Base-by-base conservation (phyloP, 73 alveolate species). In the Effrenium voratum region DNA sequence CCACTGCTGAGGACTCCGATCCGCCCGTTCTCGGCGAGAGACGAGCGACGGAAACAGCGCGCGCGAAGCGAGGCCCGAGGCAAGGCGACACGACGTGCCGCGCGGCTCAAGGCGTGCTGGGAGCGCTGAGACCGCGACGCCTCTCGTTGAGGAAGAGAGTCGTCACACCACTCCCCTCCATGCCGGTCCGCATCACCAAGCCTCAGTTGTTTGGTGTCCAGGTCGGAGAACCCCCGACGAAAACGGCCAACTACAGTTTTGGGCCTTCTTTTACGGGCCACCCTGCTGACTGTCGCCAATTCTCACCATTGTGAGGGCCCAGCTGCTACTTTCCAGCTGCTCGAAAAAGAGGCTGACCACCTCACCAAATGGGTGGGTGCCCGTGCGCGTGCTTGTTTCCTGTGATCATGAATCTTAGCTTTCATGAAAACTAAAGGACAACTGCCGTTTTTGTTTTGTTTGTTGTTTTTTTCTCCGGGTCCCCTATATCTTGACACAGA, bases 271-370 rank as follows among this genome's bases (percentile, higher is more conserved):
- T n/a, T n/a, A n/a, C n/a, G n/a, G n/a, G 83, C 83, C 38, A 32
- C 49, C 26, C 83, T 73, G 52, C 83, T 36, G 2, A 36, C 32
- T 24, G 28, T 36, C 13, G n/a, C 83, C 38, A 34, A 36, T 12
- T 34, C 30, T 10, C n/a, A 36, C 22, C 38, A 13, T 43, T 0
- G 45, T n/a, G 30, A 80, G 91, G 34, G 59, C 36, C 13, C n/a
- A 77, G 73, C 97, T 90, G 76, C 97, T 68, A 88, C 88, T 90
- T 46, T 90, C 87, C 97, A 90, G 60, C 88, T 90, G 97, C 88
- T 90, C 97, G 32, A 70, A 90, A 76, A 90, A 90, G 57, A 90
- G 97, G 43, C 84, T 68, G n/a, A 90, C 88, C 16, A 90, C 97
- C 81, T 84, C 34, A 1, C 45, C 26, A 26, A 5, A 49, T 15